phyloP scores from a whole-genome alignment of 2,329 filamentous ascomycete genomes.

The Nannizziopsis barbatae region DNA sequence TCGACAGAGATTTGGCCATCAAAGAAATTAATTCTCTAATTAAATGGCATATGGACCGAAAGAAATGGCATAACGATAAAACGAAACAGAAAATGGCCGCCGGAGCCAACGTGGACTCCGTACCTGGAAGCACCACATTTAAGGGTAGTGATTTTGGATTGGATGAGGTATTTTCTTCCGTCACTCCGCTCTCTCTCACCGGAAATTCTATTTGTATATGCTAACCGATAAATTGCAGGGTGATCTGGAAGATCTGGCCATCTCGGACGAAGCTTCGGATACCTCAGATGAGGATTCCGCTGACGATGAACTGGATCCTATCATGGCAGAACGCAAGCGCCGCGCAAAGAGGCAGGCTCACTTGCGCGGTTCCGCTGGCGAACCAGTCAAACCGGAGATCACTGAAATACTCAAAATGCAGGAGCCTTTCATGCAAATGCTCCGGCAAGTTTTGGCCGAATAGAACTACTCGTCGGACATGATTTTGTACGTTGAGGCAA shows the following conservation, averaged over 20 bases:
- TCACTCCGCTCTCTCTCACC: not conserved
- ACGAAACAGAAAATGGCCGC: conserved; percentile 98
- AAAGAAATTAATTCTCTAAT: conserved; percentile 77
- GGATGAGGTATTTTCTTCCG: conserved; percentile 48
- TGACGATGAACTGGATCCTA: conserved; percentile 73
- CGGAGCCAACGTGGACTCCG: conserved; percentile 40
- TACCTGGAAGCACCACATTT: conserved; percentile 50
- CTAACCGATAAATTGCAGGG: conserved; percentile 28
- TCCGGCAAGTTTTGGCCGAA: conserved; percentile 68
- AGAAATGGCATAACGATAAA: conserved; percentile 98
- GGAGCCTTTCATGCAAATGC: conserved; percentile 69
- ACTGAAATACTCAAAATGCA: conserved; percentile 67
- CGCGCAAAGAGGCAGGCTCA: conserved; percentile 65
- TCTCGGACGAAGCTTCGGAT: conserved; percentile 60
- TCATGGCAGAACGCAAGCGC: conserved; percentile 71
- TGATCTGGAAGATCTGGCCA: conserved; percentile 75
- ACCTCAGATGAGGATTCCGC: conserved; percentile 56
- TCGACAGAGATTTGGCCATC: conserved; percentile 63
- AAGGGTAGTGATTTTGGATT: conserved; percentile 79
- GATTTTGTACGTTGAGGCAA: not conserved
- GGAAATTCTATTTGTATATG: not conserved
- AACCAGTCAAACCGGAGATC: conserved; percentile 71
- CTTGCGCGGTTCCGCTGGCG: conserved; percentile 66
- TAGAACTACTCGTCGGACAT: not conserved
- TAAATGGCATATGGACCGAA: conserved; percentile 84